A percentile compares a stretch with the other conserved stretches of the same genome.
These are phyloP conservation scores for Roridomyces roridus DNA, from an alignment of 768 basidiomycete species.

Conservation along the genomic window DNA sequence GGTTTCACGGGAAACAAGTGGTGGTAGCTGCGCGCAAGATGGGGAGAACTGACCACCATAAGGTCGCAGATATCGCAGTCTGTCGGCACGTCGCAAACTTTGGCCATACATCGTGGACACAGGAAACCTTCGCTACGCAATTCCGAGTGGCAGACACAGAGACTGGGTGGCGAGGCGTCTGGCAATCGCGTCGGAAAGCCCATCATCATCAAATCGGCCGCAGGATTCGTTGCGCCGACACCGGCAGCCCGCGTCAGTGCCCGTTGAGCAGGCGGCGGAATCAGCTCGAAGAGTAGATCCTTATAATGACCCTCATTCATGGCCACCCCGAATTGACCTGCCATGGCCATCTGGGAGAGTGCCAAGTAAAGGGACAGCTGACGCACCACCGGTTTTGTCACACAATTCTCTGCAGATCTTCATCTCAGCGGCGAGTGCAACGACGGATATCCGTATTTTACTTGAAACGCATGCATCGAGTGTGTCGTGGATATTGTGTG, in stretches of 20 bases:
- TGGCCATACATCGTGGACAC: conserved; percentile 91
- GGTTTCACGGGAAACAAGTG: conserved; percentile 94
- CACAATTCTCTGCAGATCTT: conserved; percentile 94
- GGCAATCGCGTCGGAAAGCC: conserved; percentile 95
- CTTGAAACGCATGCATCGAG: conserved; percentile 83
- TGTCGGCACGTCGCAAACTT: conserved; percentile 97
- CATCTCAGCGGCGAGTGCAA: conserved; percentile 97
- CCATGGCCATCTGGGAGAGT: not conserved
- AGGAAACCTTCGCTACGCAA: conserved; percentile 93
- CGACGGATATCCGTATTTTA: conserved; percentile 90
- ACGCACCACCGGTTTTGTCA: conserved; percentile 89
- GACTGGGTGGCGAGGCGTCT: conserved; percentile 77
- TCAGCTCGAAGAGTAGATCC: conserved; percentile 93
- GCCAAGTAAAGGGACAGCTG: too few species aligned
- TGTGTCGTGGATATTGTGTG: conserved; percentile 94
- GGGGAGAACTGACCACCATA: conserved; percentile 98
- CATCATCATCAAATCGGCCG: conserved; percentile 98
- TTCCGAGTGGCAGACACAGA: conserved; percentile 94
- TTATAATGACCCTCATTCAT: conserved; percentile 98
- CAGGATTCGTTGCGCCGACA: conserved; percentile 57
- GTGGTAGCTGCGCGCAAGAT: conserved; percentile 94
- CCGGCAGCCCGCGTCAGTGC: conserved; percentile 53
- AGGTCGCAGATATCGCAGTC: conserved; percentile 97
- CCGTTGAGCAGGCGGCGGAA: conserved; percentile 91
- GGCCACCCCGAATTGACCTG: conserved; percentile 93